Evolutionary conservation across 2,329 filamentous ascomycete species (phyloP).

Genomic region (Aspergillus terreus): DNA sequence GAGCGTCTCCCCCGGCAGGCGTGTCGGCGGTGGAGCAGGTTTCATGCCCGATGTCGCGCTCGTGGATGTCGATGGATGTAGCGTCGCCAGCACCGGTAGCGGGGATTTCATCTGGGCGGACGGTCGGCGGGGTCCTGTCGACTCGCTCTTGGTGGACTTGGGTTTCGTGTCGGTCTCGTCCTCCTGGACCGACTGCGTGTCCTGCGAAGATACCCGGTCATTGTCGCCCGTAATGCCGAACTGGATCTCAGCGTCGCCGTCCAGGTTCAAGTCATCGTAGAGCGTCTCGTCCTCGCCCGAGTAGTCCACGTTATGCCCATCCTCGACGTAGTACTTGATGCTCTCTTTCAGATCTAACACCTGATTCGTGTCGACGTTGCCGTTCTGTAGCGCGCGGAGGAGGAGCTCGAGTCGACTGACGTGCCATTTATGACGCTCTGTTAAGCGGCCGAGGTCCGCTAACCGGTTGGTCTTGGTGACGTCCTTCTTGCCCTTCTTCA

Average conservation of each 20-base stretch:
- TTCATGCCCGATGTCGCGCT: slow-evolving; percentile 70
- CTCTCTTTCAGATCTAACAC: slow-evolving; percentile 86
- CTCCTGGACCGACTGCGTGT: slow-evolving; percentile 87
- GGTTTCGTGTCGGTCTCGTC: slow-evolving; percentile 66
- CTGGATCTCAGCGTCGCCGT: slow-evolving; percentile 77
- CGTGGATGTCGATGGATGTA: slow-evolving; percentile 61
- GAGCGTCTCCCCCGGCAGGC: slow-evolving; percentile 81
- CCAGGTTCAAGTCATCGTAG: slow-evolving; percentile 89
- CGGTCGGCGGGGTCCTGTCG: slow-evolving; percentile 62
- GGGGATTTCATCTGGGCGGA: slow-evolving; percentile 92
- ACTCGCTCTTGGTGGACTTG: slow-evolving; percentile 54
- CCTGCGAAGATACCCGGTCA: slow-evolving; percentile 91
- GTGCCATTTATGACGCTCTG: slow-evolving; percentile 96
- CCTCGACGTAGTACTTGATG: slow-evolving; percentile 92
- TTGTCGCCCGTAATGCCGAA: slow-evolving; percentile 77
- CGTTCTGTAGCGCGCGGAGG: slow-evolving; percentile 86
- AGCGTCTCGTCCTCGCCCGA: slow-evolving; percentile 84
- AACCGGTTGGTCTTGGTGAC: slow-evolving; percentile 79
- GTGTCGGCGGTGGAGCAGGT: slow-evolving; percentile 78
- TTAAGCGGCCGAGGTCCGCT: slow-evolving; percentile 75
- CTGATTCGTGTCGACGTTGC: slow-evolving; percentile 79
- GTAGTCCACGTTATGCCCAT: slow-evolving; percentile 83
- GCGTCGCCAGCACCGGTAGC: slow-evolving; percentile 82
- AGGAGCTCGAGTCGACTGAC: slow-evolving; percentile 88
- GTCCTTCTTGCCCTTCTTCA: slow-evolving; percentile 95